phyloP scores from a whole-genome alignment of 805 yeast species.

The Suhomyces kilbournensis region DNA sequence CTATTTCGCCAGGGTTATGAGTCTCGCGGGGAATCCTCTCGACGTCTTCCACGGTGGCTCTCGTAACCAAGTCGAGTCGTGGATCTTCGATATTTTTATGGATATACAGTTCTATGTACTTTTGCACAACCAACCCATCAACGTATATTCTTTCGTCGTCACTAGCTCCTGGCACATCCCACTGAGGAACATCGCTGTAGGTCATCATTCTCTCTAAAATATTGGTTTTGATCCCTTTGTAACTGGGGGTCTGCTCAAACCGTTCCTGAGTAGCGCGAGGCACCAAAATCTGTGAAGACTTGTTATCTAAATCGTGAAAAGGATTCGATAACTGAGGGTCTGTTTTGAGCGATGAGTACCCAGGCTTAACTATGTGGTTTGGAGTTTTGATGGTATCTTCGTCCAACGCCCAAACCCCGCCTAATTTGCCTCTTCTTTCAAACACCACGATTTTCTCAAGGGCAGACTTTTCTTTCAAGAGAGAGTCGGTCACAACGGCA shows the following conservation, averaged over 20 bases:
- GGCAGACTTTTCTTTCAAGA: slow-evolving; percentile 28
- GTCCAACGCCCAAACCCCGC: slow-evolving; percentile 46
- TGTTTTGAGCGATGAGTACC: slow-evolving; percentile 15
- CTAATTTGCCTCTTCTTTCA: slow-evolving; percentile 38
- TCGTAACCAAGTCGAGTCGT: slow-evolving; percentile 21
- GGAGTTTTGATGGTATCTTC: slow-evolving; percentile 18
- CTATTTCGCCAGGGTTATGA: not conserved
- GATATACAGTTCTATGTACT: slow-evolving; percentile 29
- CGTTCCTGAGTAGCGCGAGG: slow-evolving; percentile 22
- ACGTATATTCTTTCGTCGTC: slow-evolving; percentile 24
- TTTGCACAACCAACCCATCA: slow-evolving; percentile 22
- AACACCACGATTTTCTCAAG: slow-evolving; percentile 35
- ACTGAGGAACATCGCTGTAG: slow-evolving; percentile 36
- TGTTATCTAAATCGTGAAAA: slow-evolving; percentile 12
- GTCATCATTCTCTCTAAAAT: slow-evolving; percentile 47
- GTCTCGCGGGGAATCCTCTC: slow-evolving; percentile 14
- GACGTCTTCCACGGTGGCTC: slow-evolving; percentile 41
- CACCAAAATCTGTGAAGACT: slow-evolving; percentile 5
- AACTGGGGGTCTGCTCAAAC: slow-evolving; percentile 30
- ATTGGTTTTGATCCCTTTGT: slow-evolving; percentile 31
- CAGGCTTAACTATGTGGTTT: slow-evolving; percentile 18
- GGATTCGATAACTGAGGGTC: slow-evolving; percentile 32
- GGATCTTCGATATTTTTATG: slow-evolving; percentile 15
- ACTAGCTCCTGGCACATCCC: slow-evolving; percentile 26
- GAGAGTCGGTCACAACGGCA: slow-evolving; percentile 37